Evolutionary conservation across 2,329 filamentous ascomycete genomes (phyloP), one percentile per base, ranked within the genome.

Genomic region (Sporothrix inflata): DNA sequence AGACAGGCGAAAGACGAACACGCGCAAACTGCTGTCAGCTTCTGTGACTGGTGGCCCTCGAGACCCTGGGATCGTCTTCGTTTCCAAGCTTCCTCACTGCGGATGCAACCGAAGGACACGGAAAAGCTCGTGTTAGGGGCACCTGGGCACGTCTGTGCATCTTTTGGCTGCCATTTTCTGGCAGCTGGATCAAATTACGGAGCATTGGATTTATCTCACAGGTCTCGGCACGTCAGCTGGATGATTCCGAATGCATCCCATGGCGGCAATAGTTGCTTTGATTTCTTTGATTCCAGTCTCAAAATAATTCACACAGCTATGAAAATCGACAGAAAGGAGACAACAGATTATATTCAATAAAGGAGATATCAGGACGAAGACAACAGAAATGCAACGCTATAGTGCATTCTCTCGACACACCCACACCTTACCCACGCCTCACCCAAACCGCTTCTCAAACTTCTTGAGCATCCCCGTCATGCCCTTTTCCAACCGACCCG

Each of bases 401-500:
- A n/a, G 51, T 53, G 9, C 45, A 21, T 16, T 5, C 24, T 12
- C 5, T n/a, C 16, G 12, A 12, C 19, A 38, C 14, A 19, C 34
- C 3, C 21, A 24, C 12, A 1, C 11, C 5, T 30, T 14, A 14
- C n/a, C 30, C 69, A 14, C 61, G 34, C 34, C 24, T 30, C 72
- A 89, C 0, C 85, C 86, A 81, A 91, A 90, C 79, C 89, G 92
- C 88, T 92, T 93, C 83, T 94, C 92, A 80, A 94, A 86, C 82
- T 90, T 93, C 86, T 91, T 93, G 75, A 94, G 80, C 84, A 94
- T 90, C 7, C 90, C 89, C 38, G 88, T 87, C 4, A 94, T 87
- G 0, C 91, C 90, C 79, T 89, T 89, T 82, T 94, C 92, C 45
- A 94, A 77, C 76, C 88, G 85, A 38, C 88, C 89, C 0, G 91